These are phyloP conservation scores for Stevia rebaudiana DNA, from an alignment of 140 eudicot genomes.

Conservation along the genomic window DNA sequence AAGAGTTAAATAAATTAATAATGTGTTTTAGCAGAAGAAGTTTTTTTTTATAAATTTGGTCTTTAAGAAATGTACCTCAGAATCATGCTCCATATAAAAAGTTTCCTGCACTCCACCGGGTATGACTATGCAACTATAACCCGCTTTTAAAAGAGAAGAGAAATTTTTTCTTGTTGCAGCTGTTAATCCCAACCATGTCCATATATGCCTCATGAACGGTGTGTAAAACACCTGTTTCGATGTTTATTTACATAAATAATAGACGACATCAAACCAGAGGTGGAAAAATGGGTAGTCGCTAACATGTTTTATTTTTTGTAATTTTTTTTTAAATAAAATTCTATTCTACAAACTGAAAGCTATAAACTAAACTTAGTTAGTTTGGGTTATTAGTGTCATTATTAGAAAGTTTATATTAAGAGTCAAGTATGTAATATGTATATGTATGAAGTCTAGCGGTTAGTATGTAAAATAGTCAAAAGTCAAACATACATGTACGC, in stretches of 20 bases:
- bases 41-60: background rate
- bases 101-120: slow-evolving; percentile 93
- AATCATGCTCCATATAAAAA: slow-evolving; percentile 71
- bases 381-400: no score
- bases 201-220: slow-evolving; percentile 84
- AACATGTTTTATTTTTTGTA: no score
- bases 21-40: background rate
- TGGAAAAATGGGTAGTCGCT: background rate
- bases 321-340: no score
- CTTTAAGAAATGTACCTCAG: slow-evolving; percentile 66
- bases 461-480: no score
- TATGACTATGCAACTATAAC: slow-evolving; percentile 79
- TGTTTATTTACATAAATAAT: background rate
- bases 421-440: no score
- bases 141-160: slow-evolving; percentile 49
- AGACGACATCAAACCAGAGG: background rate
- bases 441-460: no score
- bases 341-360: no score
- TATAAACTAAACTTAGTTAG: no score
- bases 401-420: no score
- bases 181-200: slow-evolving; percentile 87
- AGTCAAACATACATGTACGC: no score
- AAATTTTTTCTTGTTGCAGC: slow-evolving; percentile 70
- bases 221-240: slow-evolving; percentile 73
- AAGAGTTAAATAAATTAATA: background rate